Evolutionary conservation across 345 rosid genomes (phyloP).

Genomic region (Salix udensis): DNA sequence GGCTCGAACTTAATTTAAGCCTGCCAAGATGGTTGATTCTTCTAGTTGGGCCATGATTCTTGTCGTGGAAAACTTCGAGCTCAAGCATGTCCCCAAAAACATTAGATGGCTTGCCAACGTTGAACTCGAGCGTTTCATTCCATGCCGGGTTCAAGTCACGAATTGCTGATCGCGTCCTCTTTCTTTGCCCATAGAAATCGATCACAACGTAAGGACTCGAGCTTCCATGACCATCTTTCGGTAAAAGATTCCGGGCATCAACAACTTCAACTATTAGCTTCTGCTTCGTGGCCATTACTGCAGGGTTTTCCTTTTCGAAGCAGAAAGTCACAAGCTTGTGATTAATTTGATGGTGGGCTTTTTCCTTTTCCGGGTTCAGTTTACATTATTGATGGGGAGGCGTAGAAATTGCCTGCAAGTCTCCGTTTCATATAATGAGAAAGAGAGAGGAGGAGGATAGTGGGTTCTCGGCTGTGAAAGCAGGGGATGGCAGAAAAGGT

Average conservation of each 20-base stretch:
- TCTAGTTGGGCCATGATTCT: slow-evolving; percentile 59
- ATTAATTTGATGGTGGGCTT: background rate
- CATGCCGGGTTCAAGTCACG: slow-evolving; percentile 73
- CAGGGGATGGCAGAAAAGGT: background rate
- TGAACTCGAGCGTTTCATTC: slow-evolving; percentile 71
- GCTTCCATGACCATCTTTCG: slow-evolving; percentile 81
- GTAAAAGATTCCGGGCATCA: slow-evolving; percentile 60
- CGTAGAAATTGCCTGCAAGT: background rate
- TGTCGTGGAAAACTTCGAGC: slow-evolving; percentile 69
- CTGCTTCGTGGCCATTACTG: slow-evolving; percentile 38
- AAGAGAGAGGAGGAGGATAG: background rate
- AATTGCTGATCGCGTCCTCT: slow-evolving; percentile 47
- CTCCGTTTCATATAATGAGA: slow-evolving; percentile 2
- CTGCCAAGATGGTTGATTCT: slow-evolving; percentile 69
- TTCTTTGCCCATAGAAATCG: slow-evolving; percentile 76
- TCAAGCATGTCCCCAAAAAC: slow-evolving; percentile 65
- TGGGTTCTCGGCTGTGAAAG: slow-evolving; percentile 3
- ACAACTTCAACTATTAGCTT: slow-evolving; percentile 79
- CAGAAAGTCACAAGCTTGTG: background rate
- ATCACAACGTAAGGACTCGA: slow-evolving; percentile 83
- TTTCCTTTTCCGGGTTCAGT: background rate
- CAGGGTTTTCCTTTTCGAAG: background rate
- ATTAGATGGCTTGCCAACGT: slow-evolving; percentile 49
- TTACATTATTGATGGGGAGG: background rate
- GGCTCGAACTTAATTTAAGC: slow-evolving; percentile 52